Conservation (phyloP, 768 basidiomycete genomes). For the Scleroderma citrinum region DNA sequence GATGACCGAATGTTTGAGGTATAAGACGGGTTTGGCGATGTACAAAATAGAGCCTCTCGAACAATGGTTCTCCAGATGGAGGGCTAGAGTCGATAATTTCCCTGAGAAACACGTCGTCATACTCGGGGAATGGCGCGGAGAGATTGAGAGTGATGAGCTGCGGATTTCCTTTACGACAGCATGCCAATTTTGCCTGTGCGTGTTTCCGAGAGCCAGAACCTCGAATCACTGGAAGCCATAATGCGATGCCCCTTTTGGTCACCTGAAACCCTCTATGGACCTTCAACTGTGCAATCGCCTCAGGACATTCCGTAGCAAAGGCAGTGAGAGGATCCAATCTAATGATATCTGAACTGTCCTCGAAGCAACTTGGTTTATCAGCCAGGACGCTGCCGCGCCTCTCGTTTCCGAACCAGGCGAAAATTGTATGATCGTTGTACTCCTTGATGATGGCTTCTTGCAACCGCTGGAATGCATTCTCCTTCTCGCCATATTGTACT, state of each 20-base stretch:
- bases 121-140: neutral
- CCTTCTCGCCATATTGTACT: constrained; percentile 13
- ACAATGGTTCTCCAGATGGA: neutral
- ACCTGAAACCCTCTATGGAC: neutral
- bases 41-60: neutral
- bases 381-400: neutral
- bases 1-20: no score
- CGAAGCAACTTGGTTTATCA: neutral
- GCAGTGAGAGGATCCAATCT: neutral
- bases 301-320: neutral
- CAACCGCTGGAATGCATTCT: neutral
- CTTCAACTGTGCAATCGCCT: neutral
- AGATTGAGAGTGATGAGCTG: neutral
- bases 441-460: neutral
- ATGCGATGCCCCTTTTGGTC: neutral
- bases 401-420: neutral
- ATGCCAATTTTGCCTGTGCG: neutral
- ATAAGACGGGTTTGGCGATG: no score
- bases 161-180: neutral
- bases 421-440: neutral
- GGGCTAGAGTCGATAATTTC: neutral
- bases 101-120: neutral
- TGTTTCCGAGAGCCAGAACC: neutral
- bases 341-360: neutral
- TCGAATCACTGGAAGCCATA: neutral